These are phyloP conservation scores for Orbilia blumenaviensis DNA, from an alignment of 2,329 filamentous ascomycete genomes.

Conservation along the genomic window DNA sequence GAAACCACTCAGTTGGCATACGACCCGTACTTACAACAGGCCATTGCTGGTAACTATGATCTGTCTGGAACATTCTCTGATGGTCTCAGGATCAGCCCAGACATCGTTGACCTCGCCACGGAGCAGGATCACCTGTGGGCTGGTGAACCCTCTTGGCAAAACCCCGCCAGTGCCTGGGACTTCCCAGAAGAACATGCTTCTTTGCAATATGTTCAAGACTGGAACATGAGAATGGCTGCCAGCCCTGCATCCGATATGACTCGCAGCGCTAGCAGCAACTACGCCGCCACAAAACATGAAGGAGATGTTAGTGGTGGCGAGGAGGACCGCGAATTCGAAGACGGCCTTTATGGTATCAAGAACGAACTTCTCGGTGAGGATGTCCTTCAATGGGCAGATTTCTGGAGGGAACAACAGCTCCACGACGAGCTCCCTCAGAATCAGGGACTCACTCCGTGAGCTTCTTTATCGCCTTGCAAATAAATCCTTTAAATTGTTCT, in stretches of 20 bases:
- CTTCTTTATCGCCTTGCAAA: background rate
- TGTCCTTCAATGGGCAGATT: constrained; percentile 51
- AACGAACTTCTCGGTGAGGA: constrained; percentile 53
- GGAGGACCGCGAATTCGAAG: constrained; percentile 53
- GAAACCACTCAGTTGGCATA: constrained; percentile 45
- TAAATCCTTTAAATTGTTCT: constrained; percentile 32
- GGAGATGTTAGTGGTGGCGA: constrained; percentile 51
- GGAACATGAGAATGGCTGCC: constrained; percentile 51
- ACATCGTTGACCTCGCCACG: constrained; percentile 52
- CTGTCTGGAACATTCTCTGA: constrained; percentile 44
- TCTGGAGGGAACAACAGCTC: constrained; percentile 51
- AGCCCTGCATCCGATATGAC: constrained; percentile 53
- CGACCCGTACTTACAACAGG: constrained; percentile 49
- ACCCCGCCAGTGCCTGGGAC: constrained; percentile 31
- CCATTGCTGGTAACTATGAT: constrained; percentile 48
- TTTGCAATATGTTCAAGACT: constrained; percentile 51
- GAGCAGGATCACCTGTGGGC: constrained; percentile 52
- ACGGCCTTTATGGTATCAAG: constrained; percentile 51
- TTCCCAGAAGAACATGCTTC: constrained; percentile 50
- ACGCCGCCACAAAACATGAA: constrained; percentile 44
- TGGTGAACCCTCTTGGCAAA: constrained; percentile 51
- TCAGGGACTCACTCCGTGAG: constrained; percentile 51
- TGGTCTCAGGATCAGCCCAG: constrained; percentile 52
- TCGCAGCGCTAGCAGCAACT: constrained; percentile 52
- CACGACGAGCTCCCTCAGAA: constrained; percentile 51